Base-by-base conservation (phyloP, 164 flowering plant genomes). In the Taxillus chinensis region DNA sequence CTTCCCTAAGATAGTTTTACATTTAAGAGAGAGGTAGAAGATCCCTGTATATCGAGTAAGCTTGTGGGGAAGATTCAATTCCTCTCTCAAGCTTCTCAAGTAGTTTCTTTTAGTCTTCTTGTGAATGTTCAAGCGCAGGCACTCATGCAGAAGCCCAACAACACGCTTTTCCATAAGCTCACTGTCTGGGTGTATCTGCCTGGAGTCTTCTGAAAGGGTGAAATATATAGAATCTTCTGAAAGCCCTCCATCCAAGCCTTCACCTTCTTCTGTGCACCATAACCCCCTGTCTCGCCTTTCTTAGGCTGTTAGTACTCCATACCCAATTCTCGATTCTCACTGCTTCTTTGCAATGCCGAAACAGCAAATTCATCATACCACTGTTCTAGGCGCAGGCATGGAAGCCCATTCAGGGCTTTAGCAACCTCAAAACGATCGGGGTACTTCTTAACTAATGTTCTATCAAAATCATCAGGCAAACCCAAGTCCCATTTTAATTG, bases 21-120 rank as follows among this genome's bases (percentile, higher is more conserved):
- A 93, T 72, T 93, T 93, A 80, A 93, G 67, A 3, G 97, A 90
- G 39, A 93, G 89, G 73, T 93, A 93, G 54, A 93, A 93, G 11
- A 90, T 86, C 51, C 98, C 98, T 0, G 98, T 97, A 60, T 90
- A 93, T 76, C 96, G 73, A 8, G 98, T 93, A 67, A 93, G 90
- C 73, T 76, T 93, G 16, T 86, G 81, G 0, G 98, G 97, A 70
- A 93, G 76, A 70, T 74, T 82, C 71, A 86, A 59, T 57, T 90
- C 97, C 63, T 85, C 96, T 50, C 96, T 84, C 87, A 90, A 68
- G 62, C 84, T 64, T 71, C 96, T 85, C 77, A 93, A 70, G 71
- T 88, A 88, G 69, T 93, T 86, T 68, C 98, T 83, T 80, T 88
- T 90, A 17, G 96, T 90, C 69, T 90, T 93, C 82, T 86, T 93